A percentile compares a stretch with the other conserved stretches of the same genome.
Conservation (phyloP, 371 early-diverging fungal genomes). For the Mucor ambiguus region DNA sequence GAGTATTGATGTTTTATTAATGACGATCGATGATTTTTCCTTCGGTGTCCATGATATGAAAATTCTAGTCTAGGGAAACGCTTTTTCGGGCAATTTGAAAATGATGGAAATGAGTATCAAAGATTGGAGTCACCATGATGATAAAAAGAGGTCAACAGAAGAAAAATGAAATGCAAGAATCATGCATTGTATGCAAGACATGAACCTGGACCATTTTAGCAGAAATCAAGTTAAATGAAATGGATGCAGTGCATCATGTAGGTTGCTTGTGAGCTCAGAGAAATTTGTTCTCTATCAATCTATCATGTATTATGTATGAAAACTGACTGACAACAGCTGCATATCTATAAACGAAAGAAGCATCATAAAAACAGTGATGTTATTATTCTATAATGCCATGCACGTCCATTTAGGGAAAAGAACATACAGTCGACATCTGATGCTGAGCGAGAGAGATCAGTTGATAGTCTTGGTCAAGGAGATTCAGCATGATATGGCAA, state of each 20-base stretch:
- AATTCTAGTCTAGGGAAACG: background rate
- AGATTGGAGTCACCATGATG: no score
- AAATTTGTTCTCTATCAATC: background rate
- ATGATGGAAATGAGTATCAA: background rate
- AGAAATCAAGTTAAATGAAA: background rate
- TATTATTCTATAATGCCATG: background rate
- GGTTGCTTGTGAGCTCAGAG: background rate
- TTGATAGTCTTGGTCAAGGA: background rate
- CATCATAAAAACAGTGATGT: background rate
- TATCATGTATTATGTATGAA: background rate
- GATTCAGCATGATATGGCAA: background rate
- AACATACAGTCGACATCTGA: slow-evolving; percentile 3
- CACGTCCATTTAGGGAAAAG: background rate
- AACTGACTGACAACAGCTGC: slow-evolving; percentile 1
- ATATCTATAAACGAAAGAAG: background rate
- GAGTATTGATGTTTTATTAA: background rate
- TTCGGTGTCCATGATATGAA: background rate
- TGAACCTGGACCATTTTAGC: background rate
- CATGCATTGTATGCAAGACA: background rate
- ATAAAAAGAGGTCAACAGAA: background rate
- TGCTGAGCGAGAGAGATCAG: background rate
- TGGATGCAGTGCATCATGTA: background rate
- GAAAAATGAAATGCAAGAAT: background rate
- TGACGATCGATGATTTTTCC: background rate
- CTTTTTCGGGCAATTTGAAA: background rate